phyloP scores from a whole-genome alignment of 495 filamentous ascomycete species.

The Clohesyomyces aquaticus region DNA sequence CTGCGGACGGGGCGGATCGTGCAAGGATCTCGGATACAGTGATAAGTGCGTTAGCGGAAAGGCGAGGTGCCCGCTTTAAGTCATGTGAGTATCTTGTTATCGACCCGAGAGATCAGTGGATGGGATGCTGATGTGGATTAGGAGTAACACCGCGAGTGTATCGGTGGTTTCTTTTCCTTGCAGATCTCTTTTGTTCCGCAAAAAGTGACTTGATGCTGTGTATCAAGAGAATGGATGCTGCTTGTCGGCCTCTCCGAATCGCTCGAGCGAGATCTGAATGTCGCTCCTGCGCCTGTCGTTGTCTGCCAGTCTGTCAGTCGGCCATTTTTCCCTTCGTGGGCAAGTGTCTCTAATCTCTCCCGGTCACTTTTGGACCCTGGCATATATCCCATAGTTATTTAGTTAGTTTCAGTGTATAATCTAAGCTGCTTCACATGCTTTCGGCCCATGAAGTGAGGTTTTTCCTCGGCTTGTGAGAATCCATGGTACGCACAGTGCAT shows the following conservation, averaged over 20 bases:
- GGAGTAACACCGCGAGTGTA: too few species aligned
- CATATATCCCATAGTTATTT: neutral
- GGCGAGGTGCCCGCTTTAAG: neutral
- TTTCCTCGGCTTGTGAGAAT: neutral
- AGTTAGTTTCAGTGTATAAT: neutral
- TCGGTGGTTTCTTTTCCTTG: too few species aligned
- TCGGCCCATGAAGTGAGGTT: neutral
- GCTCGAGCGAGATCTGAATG: too few species aligned
- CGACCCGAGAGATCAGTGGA: too few species aligned
- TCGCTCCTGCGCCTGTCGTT: too few species aligned
- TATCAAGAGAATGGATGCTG: neutral
- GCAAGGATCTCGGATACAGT: conserved; percentile 4
- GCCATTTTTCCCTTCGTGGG: neutral
- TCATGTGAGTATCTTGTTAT: neutral
- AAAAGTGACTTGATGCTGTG: neutral
- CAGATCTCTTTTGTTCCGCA: neutral
- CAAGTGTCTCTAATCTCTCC: neutral
- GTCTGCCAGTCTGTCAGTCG: neutral
- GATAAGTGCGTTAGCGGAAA: neutral
- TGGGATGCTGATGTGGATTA: too few species aligned
- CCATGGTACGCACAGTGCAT: too few species aligned
- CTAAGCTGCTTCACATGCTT: neutral
- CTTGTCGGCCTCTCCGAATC: neutral
- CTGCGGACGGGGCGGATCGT: neutral
- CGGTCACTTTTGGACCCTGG: neutral